Conservation (phyloP, 129 eudicot species). For the sunflower (Helianthus annuus) region DNA sequence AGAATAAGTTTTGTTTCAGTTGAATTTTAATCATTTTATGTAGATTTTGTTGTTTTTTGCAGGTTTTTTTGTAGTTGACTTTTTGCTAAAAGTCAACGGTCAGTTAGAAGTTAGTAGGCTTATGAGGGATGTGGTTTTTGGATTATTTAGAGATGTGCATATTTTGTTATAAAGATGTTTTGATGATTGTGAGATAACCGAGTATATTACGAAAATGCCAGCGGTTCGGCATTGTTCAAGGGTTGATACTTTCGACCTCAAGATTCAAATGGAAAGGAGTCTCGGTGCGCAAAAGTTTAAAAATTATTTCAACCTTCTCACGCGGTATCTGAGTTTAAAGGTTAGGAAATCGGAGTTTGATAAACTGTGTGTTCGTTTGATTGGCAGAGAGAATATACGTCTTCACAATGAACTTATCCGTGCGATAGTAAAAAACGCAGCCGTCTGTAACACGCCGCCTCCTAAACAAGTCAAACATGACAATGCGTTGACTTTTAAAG, state of each 20-base stretch:
- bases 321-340: constrained; percentile 44
- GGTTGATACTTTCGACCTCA: constrained; percentile 57
- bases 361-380: constrained; percentile 48
- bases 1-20: constrained; percentile 8
- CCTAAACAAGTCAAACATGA: constrained; percentile 37
- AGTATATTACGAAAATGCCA: constrained; percentile 49
- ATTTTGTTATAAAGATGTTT: not conserved
- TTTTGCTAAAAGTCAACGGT: constrained; percentile 20
- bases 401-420: constrained; percentile 64
- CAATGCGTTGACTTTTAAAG: constrained; percentile 32
- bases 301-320: constrained; percentile 55
- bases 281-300: constrained; percentile 61
- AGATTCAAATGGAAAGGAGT: constrained; percentile 45
- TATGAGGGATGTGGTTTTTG: no score
- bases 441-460: constrained; percentile 54
- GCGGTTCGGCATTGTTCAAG: constrained; percentile 61
- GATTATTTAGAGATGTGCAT: not conserved
- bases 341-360: constrained; percentile 62
- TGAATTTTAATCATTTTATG: constrained; percentile 17
- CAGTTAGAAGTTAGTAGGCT: not conserved
- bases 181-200: constrained; percentile 40
- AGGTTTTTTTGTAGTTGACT: constrained; percentile 19
- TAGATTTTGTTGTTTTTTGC: constrained; percentile 25
- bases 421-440: constrained; percentile 61
- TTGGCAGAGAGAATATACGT: constrained; percentile 63